Conservation (phyloP, 352 stramenopile genomes). For the Phytophthora podocarpi region DNA sequence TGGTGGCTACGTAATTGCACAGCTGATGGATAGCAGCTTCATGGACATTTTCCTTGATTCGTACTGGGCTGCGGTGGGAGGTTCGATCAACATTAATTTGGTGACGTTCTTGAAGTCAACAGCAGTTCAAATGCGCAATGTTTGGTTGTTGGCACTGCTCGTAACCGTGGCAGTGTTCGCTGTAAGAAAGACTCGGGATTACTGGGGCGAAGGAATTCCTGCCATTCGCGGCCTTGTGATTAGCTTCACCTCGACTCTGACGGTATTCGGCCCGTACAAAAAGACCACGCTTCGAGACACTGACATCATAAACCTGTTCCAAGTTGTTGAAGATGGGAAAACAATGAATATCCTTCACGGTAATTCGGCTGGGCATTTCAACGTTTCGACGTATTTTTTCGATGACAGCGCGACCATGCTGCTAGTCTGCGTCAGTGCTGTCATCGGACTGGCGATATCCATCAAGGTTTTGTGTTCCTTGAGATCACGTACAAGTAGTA, state of each 20-base stretch:
- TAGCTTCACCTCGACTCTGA: conserved; percentile 39
- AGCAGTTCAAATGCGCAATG: conserved; percentile 50
- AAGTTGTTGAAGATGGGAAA: not conserved
- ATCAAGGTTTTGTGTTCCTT: not conserved
- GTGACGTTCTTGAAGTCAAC: conserved; percentile 29
- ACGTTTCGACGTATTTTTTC: conserved; percentile 22
- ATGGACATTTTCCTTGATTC: conserved; percentile 43
- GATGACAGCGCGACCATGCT: conserved; percentile 22
- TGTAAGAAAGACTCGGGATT: not conserved
- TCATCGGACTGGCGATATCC: not conserved
- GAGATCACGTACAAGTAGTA: not conserved
- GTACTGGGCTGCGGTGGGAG: conserved; percentile 34
- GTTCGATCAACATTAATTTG: conserved; percentile 21
- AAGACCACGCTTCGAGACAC: conserved; percentile 18
- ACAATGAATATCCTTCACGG: conserved; percentile 13
- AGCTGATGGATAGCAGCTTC: conserved; percentile 47
- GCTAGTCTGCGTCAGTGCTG: conserved; percentile 18
- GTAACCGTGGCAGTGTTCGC: conserved; percentile 25
- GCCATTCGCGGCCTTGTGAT: conserved; percentile 40
- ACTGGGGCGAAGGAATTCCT: conserved; percentile 17
- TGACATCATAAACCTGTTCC: conserved; percentile 17
- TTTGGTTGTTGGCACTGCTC: conserved; percentile 45
- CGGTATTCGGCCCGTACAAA: conserved; percentile 41
- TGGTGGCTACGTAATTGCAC: conserved; percentile 36
- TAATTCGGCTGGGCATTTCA: conserved; percentile 10